Evolutionary conservation across 441 rosid species (phyloP).

Genomic region (Lepidium campestre): DNA sequence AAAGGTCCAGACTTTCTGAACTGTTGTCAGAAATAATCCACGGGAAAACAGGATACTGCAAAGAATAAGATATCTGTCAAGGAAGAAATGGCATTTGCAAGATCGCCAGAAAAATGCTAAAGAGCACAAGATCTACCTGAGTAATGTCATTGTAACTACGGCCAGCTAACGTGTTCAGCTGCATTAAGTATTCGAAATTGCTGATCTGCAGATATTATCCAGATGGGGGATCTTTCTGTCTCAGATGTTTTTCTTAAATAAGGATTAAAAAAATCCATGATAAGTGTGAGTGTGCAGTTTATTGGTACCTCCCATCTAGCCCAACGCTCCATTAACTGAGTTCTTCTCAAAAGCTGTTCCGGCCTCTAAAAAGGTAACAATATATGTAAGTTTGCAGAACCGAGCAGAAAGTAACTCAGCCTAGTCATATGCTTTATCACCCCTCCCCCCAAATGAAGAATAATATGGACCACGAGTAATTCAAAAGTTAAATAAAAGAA

Average conservation of each 20-base stretch:
- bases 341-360: conserved; percentile 93
- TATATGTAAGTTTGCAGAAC: conserved; percentile 20
- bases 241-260: conserved; percentile 12
- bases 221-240: conserved; percentile 7
- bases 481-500: conserved; percentile 10
- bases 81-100: background rate
- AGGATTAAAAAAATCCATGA: conserved; percentile 6
- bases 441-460: background rate
- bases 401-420: conserved; percentile 5
- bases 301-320: conserved; percentile 96
- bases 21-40: conserved; percentile 92
- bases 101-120: background rate
- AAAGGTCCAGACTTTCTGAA: conserved; percentile 77
- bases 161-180: conserved; percentile 96
- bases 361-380: conserved; percentile 62
- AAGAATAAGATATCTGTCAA: conserved; percentile 16
- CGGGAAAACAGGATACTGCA: conserved; percentile 99
- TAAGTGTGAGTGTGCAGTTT: conserved; percentile 17
- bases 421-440: conserved; percentile 7
- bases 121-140: conserved; percentile 53
- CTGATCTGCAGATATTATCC: conserved; percentile 71
- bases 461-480: conserved; percentile 11
- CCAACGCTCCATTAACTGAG: conserved; percentile 99
- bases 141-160: conserved; percentile 99
- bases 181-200: conserved; percentile 99